Percentiles rank a stretch among this genome's conserved stretches.
Conservation (phyloP, 2,329 filamentous ascomycete genomes). For the Rutstroemia sp. region DNA sequence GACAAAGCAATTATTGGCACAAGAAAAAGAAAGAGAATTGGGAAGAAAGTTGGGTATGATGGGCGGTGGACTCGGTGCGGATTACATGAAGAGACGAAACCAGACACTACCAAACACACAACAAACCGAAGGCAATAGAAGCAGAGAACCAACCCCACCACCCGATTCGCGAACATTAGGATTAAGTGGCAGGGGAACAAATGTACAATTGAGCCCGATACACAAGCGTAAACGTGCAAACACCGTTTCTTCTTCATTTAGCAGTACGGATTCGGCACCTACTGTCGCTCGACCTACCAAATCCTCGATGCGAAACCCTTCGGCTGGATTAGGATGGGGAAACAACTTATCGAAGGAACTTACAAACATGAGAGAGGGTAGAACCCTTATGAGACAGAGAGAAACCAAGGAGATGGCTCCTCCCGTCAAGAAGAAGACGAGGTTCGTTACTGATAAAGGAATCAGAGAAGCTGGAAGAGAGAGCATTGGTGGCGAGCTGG, state of each 20-base stretch:
- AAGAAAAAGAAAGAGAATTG: constrained; percentile 67
- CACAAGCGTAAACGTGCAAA: constrained; percentile 49
- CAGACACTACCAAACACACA: constrained; percentile 9
- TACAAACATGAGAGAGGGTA: constrained; percentile 53
- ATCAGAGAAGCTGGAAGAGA: constrained; percentile 72
- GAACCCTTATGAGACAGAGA: constrained; percentile 34
- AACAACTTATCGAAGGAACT: constrained; percentile 47
- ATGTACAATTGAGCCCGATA: constrained; percentile 49
- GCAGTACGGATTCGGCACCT: constrained; percentile 23
- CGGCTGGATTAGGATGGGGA: constrained; percentile 44
- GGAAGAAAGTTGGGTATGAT: constrained; percentile 58
- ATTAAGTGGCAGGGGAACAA: constrained; percentile 34
- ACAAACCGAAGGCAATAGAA: constrained; percentile 4
- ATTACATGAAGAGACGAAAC: constrained; percentile 51
- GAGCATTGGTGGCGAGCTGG: constrained; percentile 53
- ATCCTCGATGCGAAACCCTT: background rate
- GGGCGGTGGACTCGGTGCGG: constrained; percentile 58
- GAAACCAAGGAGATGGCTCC: no score
- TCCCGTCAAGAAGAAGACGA: constrained; percentile 59
- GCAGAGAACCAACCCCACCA: constrained; percentile 22
- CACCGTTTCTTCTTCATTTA: constrained; percentile 18
- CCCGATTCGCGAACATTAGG: constrained; percentile 40
- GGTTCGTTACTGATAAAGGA: constrained; percentile 72
- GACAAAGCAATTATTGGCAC: constrained; percentile 54
- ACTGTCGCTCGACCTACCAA: background rate